Evolutionary conservation across 139 green algal genomes (phyloP).

Genomic region (Gonium pectorale): DNA sequence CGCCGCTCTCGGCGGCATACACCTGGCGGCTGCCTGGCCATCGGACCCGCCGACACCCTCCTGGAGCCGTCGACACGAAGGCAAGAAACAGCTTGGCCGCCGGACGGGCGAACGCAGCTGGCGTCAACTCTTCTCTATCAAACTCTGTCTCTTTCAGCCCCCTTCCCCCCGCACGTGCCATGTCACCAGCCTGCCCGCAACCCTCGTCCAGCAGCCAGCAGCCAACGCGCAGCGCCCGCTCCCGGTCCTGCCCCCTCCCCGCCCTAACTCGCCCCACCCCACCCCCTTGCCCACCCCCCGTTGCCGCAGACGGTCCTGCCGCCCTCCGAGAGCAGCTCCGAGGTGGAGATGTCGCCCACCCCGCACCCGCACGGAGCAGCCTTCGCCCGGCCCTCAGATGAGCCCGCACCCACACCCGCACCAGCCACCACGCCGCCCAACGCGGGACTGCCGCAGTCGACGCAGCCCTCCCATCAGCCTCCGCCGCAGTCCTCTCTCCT

Average conservation of each 20-base stretch:
- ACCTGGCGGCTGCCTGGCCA: too few relatives aligned
- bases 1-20: too few relatives aligned
- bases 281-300: neutral
- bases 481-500: neutral
- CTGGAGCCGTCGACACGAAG: too few relatives aligned
- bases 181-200: neutral
- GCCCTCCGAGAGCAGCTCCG: neutral
- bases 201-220: neutral
- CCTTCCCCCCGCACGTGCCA: neutral
- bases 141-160: neutral
- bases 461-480: neutral
- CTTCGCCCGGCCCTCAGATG: neutral
- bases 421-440: neutral
- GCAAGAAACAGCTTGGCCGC: neutral
- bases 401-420: neutral
- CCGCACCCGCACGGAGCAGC: neutral
- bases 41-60: too few relatives aligned
- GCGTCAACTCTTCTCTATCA: neutral
- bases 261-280: neutral
- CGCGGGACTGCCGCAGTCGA: neutral
- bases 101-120: neutral
- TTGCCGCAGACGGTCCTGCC: neutral
- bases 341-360: constrained; percentile 23
- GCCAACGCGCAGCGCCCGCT: too few relatives aligned
- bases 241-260: neutral